Conservation (phyloP, 1,139 yeast genomes). For the Arxiozyma telluris region DNA sequence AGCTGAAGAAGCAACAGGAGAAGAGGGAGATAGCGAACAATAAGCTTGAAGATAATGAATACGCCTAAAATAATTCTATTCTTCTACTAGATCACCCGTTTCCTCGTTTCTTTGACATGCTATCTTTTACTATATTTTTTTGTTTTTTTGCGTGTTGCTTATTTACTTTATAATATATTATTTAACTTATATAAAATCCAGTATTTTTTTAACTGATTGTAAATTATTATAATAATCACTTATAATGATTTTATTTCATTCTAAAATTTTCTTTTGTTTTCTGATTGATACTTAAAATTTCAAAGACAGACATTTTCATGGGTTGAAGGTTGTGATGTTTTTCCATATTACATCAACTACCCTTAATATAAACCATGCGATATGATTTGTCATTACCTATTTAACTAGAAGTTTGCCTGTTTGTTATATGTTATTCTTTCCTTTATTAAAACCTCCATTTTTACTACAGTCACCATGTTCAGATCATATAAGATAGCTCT, state of each 20-base stretch:
- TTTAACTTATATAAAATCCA: not conserved
- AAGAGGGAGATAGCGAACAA: not conserved
- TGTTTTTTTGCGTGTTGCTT: not conserved
- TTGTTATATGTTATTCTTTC: not conserved
- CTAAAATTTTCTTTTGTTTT: too few species aligned
- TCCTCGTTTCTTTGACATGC: not conserved
- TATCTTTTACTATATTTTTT: not conserved
- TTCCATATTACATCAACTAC: too few species aligned
- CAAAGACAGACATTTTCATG: not conserved
- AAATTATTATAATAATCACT: not conserved
- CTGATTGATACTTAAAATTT: not conserved
- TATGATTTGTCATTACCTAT: not conserved
- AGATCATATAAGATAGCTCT: not conserved
- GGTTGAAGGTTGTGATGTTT: too few species aligned
- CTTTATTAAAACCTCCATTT: not conserved
- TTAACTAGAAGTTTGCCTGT: not conserved
- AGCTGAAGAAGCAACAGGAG: conserved; percentile 6
- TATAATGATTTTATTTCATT: not conserved
- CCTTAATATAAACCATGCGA: too few species aligned
- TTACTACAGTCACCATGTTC: not conserved
- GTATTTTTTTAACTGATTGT: not conserved
- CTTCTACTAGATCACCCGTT: not conserved
- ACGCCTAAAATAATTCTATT: not conserved
- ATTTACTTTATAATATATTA: too few species aligned
- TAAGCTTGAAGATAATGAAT: not conserved